Conservation (phyloP, 2,329 filamentous ascomycete species). For the Aspergillus versicolor region DNA sequence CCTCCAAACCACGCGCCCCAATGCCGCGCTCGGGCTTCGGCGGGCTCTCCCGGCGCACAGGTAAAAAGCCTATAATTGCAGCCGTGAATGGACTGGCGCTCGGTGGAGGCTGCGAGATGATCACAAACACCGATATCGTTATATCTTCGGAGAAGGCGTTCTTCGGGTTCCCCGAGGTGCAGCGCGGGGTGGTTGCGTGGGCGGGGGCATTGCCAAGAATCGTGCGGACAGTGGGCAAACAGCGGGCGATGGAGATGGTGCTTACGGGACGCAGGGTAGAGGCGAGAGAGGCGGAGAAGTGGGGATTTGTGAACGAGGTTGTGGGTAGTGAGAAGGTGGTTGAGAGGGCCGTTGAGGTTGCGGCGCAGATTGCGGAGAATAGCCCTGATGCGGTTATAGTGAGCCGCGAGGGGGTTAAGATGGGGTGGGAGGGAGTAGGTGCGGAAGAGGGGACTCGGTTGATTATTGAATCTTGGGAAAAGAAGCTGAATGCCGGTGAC, state of each 20-base stretch:
- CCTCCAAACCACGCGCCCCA: conserved; percentile 10
- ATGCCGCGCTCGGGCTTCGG: conserved; percentile 40
- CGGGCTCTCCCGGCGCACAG: conserved; percentile 44
- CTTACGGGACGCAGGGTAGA: conserved; percentile 62
- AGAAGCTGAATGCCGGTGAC: conserved; percentile 61
- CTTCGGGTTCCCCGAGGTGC: conserved; percentile 72
- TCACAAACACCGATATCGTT: conserved; percentile 69
- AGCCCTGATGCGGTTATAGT: conserved; percentile 76
- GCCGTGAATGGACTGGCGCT: conserved; percentile 74
- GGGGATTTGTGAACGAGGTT: conserved; percentile 70
- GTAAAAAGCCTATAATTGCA: conserved; percentile 69
- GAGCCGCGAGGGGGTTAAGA: conserved; percentile 67
- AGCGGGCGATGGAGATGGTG: conserved; percentile 71
- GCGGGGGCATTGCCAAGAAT: conserved; percentile 70
- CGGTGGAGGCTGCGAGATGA: conserved; percentile 76
- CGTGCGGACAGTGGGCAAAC: conserved; percentile 63
- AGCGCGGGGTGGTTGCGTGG: conserved; percentile 67
- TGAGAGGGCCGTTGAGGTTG: conserved; percentile 57
- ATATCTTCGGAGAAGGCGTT: conserved; percentile 56
- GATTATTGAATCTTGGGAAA: conserved; percentile 59
- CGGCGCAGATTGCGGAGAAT: conserved; percentile 61
- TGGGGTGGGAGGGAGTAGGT: conserved; percentile 69
- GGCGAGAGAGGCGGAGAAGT: conserved; percentile 60
- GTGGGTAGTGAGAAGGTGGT: conserved; percentile 26
- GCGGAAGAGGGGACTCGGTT: conserved; percentile 62